Conservation (phyloP, 345 rosid species). For the Rhizophora apiculata region DNA sequence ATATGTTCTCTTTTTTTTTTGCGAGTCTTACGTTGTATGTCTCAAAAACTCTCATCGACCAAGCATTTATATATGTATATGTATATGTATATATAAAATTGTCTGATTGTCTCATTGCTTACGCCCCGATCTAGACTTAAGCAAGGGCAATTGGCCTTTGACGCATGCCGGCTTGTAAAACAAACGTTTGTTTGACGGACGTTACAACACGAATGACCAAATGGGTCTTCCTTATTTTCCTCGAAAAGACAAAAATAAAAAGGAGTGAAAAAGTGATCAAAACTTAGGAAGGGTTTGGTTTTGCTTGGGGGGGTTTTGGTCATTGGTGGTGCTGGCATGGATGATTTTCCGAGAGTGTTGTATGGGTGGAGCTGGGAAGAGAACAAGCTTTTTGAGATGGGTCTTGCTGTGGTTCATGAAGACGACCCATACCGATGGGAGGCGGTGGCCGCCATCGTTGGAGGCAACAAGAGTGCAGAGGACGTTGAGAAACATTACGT, state of each 20-base stretch:
- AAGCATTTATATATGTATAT: no score
- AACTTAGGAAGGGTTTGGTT: background rate
- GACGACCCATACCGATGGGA: slow-evolving; percentile 58
- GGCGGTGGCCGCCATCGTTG: slow-evolving; percentile 60
- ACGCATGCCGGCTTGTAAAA: slow-evolving; percentile 9
- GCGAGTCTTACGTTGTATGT: no score
- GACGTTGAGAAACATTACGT: slow-evolving; percentile 58
- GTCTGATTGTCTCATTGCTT: slow-evolving; percentile 5
- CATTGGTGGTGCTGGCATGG: slow-evolving; percentile 25
- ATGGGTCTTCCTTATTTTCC: slow-evolving; percentile 11
- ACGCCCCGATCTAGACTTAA: slow-evolving; percentile 25
- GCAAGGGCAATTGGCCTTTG: slow-evolving; percentile 18
- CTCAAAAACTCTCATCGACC: no score
- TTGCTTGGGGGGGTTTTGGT: no score
- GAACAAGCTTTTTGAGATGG: slow-evolving; percentile 70
- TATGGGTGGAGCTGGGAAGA: slow-evolving; percentile 78
- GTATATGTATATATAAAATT: no score
- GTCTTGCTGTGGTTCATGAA: slow-evolving; percentile 64
- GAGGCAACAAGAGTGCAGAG: slow-evolving; percentile 55
- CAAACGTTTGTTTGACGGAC: slow-evolving; percentile 22
- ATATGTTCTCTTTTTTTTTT: no score
- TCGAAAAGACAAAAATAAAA: background rate
- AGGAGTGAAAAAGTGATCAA: background rate
- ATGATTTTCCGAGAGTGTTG: slow-evolving; percentile 24
- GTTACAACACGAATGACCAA: slow-evolving; percentile 20